Percentiles rank a stretch among this genome's conserved stretches.
Evolutionary conservation across 805 yeast species (phyloP).

Genomic region (Candida rishiriensis): DNA sequence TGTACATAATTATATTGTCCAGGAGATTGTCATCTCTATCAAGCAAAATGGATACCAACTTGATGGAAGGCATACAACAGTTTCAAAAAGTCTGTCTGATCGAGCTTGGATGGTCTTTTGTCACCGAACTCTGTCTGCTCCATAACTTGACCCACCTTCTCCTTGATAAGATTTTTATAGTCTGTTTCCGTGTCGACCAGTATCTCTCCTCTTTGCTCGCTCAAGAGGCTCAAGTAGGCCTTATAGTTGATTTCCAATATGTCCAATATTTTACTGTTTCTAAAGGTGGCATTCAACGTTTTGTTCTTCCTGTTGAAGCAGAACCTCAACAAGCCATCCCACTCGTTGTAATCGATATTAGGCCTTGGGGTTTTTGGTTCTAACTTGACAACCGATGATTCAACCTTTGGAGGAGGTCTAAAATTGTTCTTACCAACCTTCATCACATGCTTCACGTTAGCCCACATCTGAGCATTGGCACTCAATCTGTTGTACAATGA

Average conservation of each 20-base stretch:
- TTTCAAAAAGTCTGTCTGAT: slow-evolving; percentile 88
- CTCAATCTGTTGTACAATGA: slow-evolving; percentile 85
- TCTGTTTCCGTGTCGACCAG: slow-evolving; percentile 40
- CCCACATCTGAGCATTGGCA: slow-evolving; percentile 99
- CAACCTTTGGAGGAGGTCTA: slow-evolving; percentile 98
- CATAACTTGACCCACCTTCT: slow-evolving; percentile 69
- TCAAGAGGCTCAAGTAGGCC: slow-evolving; percentile 53
- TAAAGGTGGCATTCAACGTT: slow-evolving; percentile 90
- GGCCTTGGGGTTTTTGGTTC: slow-evolving; percentile 94
- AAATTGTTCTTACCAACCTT: slow-evolving; percentile 96
- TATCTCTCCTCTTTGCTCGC: slow-evolving; percentile 45
- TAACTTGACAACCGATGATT: slow-evolving; percentile 90
- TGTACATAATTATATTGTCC: background rate
- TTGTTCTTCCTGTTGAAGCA: slow-evolving; percentile 92
- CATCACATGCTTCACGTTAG: slow-evolving; percentile 97
- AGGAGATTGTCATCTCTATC: slow-evolving; percentile 10
- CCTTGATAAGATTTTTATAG: slow-evolving; percentile 49
- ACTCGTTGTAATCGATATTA: slow-evolving; percentile 86
- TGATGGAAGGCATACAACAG: slow-evolving; percentile 91
- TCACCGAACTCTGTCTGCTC: slow-evolving; percentile 76
- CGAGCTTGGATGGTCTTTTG: slow-evolving; percentile 89
- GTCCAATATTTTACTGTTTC: slow-evolving; percentile 70
- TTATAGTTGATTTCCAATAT: slow-evolving; percentile 86
- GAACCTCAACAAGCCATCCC: slow-evolving; percentile 94
- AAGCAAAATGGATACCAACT: slow-evolving; percentile 95